These are phyloP conservation scores for Marasmius oreades DNA, from an alignment of 1,284 basidiomycete species.

Conservation along the genomic window DNA sequence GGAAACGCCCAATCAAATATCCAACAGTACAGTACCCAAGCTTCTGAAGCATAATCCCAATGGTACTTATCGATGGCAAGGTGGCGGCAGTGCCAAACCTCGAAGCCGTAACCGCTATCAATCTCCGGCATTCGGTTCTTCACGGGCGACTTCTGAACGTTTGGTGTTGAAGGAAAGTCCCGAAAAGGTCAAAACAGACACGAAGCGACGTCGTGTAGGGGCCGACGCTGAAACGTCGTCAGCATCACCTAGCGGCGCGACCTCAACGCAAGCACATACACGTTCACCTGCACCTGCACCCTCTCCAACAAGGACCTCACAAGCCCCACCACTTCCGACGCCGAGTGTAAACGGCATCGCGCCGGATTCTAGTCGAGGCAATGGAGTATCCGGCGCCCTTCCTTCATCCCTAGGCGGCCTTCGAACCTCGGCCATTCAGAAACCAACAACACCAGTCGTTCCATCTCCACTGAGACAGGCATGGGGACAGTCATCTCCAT, in stretches of 20 bases:
- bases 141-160: constrained; percentile 38
- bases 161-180: constrained; percentile 29
- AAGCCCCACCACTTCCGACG: constrained; percentile 16
- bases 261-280: constrained; percentile 14
- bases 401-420: constrained; percentile 36
- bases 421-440: constrained; percentile 39
- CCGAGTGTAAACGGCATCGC: constrained; percentile 18
- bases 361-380: constrained; percentile 23
- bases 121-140: constrained; percentile 61
- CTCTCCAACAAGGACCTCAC: constrained; percentile 20
- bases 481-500: constrained; percentile 44
- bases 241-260: constrained; percentile 25
- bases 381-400: constrained; percentile 23
- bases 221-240: constrained; percentile 35
- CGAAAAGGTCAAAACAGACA: constrained; percentile 43
- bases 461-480: constrained; percentile 69
- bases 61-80: constrained; percentile 64
- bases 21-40: constrained; percentile 34
- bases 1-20: constrained; percentile 12
- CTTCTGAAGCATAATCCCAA: constrained; percentile 68
- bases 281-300: constrained; percentile 24
- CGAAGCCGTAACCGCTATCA: constrained; percentile 57
- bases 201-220: constrained; percentile 58
- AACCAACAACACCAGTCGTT: constrained; percentile 53
- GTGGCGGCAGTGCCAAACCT: constrained; percentile 61